Base-by-base conservation (phyloP, 176 grass and related monocot genomes). In the Musa schizocarpa region DNA sequence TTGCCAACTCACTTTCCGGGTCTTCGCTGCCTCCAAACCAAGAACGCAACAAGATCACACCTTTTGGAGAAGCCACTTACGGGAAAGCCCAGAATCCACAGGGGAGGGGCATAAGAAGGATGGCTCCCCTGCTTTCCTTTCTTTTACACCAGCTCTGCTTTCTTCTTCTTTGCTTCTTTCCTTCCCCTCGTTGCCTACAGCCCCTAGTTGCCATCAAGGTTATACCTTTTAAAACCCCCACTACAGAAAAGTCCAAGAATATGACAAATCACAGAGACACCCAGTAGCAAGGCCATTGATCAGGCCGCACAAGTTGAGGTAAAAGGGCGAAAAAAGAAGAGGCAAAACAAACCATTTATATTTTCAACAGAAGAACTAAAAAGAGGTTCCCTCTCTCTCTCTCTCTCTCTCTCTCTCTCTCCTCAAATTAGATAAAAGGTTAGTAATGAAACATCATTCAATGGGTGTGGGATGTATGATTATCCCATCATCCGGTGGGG, bases 401-500 rank as follows among this genome's bases (percentile, higher is more conserved):
- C 52, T 54, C 65, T 50, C 67, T 73, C 49, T 54, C 74, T 57
- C 70, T 48, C 23, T 75, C 52, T 54, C 65, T 50, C 67, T 73
- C 49, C 21, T 62, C 11, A 26, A 34, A 17, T 53, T 5, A 69
- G 8, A 54, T 34, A 65, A 43, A 43, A 4, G 20, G 64, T 13
- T n/a, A 14, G 72, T 49, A 59, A 43, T 55, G 17, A 49, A 25
- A 52, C 50, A 23, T 24, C n/a, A 63, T 62, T 19, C 26, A 49
- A 55, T 72, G 75, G n/a, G 53, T 29, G 63, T 75, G n/a, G 75
- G 62, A 19, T n/a, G 75, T 20, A 82, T 85, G 79, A 85, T 89
- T 76, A 56, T 84, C 77, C 43, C 79, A 88, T 85, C 79, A 81
- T 82, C 71, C 21, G 71, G 50, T 23, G 69, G 82, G 49, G 21